These are phyloP conservation scores for Lentinula lateritia DNA, from an alignment of 768 basidiomycete species.

Conservation along the genomic window DNA sequence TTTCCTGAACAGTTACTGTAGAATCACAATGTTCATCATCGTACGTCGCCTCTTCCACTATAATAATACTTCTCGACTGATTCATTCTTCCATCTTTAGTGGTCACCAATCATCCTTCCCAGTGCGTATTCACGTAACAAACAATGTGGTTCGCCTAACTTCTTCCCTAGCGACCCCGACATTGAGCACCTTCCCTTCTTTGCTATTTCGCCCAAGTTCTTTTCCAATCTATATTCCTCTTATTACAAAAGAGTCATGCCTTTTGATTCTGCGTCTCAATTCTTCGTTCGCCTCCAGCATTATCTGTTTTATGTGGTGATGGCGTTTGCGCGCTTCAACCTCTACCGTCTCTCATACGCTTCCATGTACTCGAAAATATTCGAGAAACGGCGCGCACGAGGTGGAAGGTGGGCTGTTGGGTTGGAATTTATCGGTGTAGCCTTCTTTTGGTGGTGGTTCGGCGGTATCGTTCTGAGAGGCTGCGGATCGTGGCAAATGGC, in stretches of 20 bases:
- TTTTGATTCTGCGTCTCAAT: conserved; percentile 64
- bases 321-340: conserved; percentile 89
- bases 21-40: conserved; percentile 96
- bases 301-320: conserved; percentile 90
- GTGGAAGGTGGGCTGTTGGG: conserved; percentile 74
- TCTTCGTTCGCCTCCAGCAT: conserved; percentile 77
- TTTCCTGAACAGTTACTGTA: conserved; percentile 21
- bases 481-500: conserved; percentile 69
- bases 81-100: conserved; percentile 39
- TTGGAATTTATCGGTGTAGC: conserved; percentile 68
- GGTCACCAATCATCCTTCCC: conserved; percentile 95
- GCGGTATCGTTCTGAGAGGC: conserved; percentile 50
- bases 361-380: conserved; percentile 66
- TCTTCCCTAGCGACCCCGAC: conserved; percentile 61
- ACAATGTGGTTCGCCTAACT: neutral
- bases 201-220: conserved; percentile 85
- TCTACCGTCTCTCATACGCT: conserved; percentile 82
- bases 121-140: conserved; percentile 38
- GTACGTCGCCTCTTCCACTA: conserved; percentile 42
- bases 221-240: conserved; percentile 83
- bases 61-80: neutral
- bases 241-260: conserved; percentile 88
- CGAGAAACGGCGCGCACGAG: conserved; percentile 56
- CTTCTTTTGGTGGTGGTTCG: conserved; percentile 92
- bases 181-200: conserved; percentile 92